phyloP scores from a whole-genome alignment of 2,329 filamentous ascomycete species.

The Cladosporium sphaerospermum region DNA sequence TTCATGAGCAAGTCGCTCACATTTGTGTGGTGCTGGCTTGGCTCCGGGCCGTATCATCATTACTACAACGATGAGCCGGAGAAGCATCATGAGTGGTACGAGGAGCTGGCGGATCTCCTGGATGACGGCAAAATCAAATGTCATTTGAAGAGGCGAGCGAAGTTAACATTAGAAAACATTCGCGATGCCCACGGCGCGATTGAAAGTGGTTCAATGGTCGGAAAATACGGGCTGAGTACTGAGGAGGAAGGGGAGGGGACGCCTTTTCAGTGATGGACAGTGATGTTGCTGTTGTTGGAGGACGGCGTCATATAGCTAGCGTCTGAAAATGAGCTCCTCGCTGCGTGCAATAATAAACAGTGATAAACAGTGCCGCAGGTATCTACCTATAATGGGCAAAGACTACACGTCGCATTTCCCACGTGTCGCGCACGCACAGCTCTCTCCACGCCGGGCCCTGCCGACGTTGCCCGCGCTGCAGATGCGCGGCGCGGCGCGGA shows the following conservation, averaged over 20 bases:
- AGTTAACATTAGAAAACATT: slow-evolving; percentile 33
- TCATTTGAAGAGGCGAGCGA: slow-evolving; percentile 33
- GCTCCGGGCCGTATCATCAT: slow-evolving; percentile 37
- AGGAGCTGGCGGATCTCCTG: slow-evolving; percentile 30
- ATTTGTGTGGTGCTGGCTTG: slow-evolving; percentile 39
- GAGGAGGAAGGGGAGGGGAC: slow-evolving; percentile 18
- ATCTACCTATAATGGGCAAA: too few relatives aligned
- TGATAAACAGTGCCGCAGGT: too few relatives aligned
- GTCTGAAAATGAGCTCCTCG: too few relatives aligned
- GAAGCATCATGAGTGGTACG: slow-evolving; percentile 21
- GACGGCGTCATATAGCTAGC: too few relatives aligned
- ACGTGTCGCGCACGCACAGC: too few relatives aligned
- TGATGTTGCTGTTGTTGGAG: too few relatives aligned
- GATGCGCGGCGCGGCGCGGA: too few relatives aligned
- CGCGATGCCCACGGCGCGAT: slow-evolving; percentile 36
- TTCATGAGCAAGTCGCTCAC: slow-evolving; percentile 42
- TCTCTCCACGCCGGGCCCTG: too few relatives aligned
- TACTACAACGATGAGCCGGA: slow-evolving; percentile 23
- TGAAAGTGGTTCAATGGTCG: slow-evolving; percentile 33
- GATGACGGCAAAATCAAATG: slow-evolving; percentile 35
- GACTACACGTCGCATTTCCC: too few relatives aligned
- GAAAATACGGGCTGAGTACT: slow-evolving; percentile 33
- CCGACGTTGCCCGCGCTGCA: too few relatives aligned
- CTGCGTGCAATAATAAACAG: too few relatives aligned
- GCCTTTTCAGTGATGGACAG: not conserved